A percentile compares a stretch with the other conserved stretches of the same genome.
phyloP scores from a whole-genome alignment of 768 basidiomycete species.

The Russula foetens region DNA sequence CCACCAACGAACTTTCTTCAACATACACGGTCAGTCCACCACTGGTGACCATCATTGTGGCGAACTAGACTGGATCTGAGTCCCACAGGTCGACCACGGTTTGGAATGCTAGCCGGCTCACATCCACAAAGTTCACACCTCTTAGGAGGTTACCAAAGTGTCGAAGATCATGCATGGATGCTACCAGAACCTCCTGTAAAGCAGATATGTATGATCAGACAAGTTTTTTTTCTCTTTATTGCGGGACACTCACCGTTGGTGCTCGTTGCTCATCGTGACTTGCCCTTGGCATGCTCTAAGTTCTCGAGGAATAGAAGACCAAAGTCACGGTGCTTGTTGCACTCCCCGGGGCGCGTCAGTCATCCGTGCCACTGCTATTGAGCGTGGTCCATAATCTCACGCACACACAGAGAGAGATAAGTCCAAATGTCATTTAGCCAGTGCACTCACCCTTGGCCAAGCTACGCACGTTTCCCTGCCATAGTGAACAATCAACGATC shows the following conservation, averaged over 20 bases:
- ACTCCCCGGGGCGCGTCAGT: too few species aligned
- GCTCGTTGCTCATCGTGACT: background rate
- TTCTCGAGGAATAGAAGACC: background rate
- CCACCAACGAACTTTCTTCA: slow-evolving; percentile 75
- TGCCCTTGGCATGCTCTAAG: background rate
- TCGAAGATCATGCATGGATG: slow-evolving; percentile 74
- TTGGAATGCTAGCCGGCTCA: slow-evolving; percentile 31
- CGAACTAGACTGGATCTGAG: slow-evolving; percentile 40
- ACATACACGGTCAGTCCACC: slow-evolving; percentile 71
- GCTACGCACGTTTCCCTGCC: too few species aligned
- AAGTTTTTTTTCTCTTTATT: background rate
- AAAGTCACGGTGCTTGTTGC: too few species aligned
- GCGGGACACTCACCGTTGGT: slow-evolving; percentile 5
- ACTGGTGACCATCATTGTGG: slow-evolving; percentile 61
- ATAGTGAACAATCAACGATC: too few species aligned
- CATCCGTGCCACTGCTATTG: too few species aligned
- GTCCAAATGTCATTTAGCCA: too few species aligned
- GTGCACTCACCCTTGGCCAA: too few species aligned
- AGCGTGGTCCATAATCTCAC: too few species aligned
- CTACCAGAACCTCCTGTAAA: slow-evolving; percentile 45
- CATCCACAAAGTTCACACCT: slow-evolving; percentile 75
- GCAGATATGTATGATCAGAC: background rate
- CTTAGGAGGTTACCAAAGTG: slow-evolving; percentile 72
- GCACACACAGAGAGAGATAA: too few species aligned
- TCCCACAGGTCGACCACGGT: background rate